phyloP scores from a whole-genome alignment of 1,284 basidiomycete genomes.

The Rhodotorula sp. region DNA sequence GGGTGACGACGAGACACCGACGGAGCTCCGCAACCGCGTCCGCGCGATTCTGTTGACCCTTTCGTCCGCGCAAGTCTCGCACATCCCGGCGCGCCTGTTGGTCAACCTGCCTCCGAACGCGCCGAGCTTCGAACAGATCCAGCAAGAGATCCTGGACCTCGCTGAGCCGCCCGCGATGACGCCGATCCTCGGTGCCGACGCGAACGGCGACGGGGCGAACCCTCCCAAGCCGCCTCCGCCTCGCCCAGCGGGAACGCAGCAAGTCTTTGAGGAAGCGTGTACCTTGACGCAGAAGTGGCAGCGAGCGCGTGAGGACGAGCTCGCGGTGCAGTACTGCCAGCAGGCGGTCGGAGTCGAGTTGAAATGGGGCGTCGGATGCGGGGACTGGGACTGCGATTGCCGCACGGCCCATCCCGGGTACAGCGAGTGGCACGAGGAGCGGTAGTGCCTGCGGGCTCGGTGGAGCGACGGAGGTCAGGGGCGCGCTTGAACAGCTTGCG shows the following conservation, averaged over 20 bases:
- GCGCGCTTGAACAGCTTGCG: too few species aligned
- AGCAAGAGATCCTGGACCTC: constrained; percentile 9
- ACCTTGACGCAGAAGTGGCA: constrained; percentile 12
- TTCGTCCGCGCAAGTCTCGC: constrained; percentile 21
- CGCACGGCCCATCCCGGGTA: background rate
- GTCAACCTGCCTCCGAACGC: constrained; percentile 5
- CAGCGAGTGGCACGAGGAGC: background rate
- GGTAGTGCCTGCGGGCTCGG: background rate
- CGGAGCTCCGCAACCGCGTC: background rate
- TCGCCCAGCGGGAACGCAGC: background rate
- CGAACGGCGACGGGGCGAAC: background rate
- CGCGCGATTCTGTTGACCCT: constrained; percentile 18
- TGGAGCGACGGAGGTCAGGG: too few species aligned
- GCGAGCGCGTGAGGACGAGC: constrained; percentile 13
- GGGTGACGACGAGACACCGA: background rate
- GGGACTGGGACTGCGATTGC: background rate
- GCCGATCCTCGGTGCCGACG: background rate
- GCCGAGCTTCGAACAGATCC: background rate
- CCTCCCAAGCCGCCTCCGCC: background rate
- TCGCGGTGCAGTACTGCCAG: constrained; percentile 10
- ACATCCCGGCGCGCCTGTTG: constrained; percentile 6
- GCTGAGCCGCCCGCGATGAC: background rate
- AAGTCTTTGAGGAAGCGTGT: constrained; percentile 6
- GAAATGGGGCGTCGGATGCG: constrained; percentile 3
- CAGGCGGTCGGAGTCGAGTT: constrained; percentile 10